Base-by-base conservation (phyloP, 768 basidiomycete genomes). In the Panus rudis region DNA sequence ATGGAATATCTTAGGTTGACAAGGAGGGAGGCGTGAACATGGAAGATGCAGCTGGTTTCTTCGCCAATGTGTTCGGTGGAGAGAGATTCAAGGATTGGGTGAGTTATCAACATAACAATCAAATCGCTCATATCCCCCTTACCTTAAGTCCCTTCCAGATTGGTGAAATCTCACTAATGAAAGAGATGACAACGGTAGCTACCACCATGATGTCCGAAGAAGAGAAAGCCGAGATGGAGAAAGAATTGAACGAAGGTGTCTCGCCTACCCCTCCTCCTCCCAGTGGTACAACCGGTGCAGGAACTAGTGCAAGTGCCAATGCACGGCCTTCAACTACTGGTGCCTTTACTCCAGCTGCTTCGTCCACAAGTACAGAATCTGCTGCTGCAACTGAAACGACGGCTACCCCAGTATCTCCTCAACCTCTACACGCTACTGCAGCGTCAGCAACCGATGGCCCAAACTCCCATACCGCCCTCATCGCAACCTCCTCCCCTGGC, bases 101-200 rank as follows among this genome's bases (percentile, higher is more conserved):
- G 62, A 62, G 90, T 72, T 12, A 25, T 21, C 39, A 27, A 6
- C 12, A 13, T 45, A 41, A 4, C 37, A 43, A 7, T 45, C 40
- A 13, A 41, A 37, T 19, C 31, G 3, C 33, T 34, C 26, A 11
- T 31, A 24, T 19, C 21, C 34, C 37, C 38, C 43, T 47, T 16
- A 48, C 28, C 43, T 23, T 26, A 34, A 21, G 30, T 30, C 39
- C n/a, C 22, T 22, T 32, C 14, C 61, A 96, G 93, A 94, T 98
- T 49, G 94, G 94, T 45, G 94, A 97, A 68, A 93, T 99, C 42
- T 84, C 86, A 5, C 72, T 97, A 28, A 91, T 96, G 79, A 97
- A 92, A 59, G 90, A 89, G 52, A 88, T 92, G 84, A 81, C 87
- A 19, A 76, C 78, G 25, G 79, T 87, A 20, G 86, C 92, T 12